Base-by-base conservation (phyloP, 225 moss, liverwort and hornwort genomes). In the Neckera pumila region DNA sequence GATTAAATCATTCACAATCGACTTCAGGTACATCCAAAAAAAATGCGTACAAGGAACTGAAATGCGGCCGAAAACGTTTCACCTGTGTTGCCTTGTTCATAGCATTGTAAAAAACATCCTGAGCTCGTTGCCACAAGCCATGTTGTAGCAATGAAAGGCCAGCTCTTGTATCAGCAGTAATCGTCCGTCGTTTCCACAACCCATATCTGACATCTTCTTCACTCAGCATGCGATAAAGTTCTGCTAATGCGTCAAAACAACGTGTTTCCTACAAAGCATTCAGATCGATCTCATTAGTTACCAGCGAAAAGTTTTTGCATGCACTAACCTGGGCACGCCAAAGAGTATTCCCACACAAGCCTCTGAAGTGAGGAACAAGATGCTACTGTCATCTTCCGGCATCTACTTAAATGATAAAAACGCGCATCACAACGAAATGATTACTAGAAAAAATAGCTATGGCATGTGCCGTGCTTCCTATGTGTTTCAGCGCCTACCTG, bases 181-280 rank as follows among this genome's bases (percentile, higher is more conserved):
- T 97, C 22, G 90, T 92, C 28, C 99, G 93, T 76, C 97, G 96
- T 88, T 99, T 99, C 99, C 99, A 99, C 79, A 99, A 89, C 57
- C 99, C 99, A 89, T 96, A 99, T 66, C 99, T 94, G 40, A 99
- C 99, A 93, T 99, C 99, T 91, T 99, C 99, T 91, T 99, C 99
- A 91, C 93, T 96, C 84, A 99, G 90, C 95, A 97, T 95, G n/a
- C 96, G 95, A 76, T 99, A 99, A 36, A 99, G 95, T 85, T 99
- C 99, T 84, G 99, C 99, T 85, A 99, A 83, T 56, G 99, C 99
- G 90, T 99, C 99, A 89, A 99, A 99, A 89, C 99, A 99, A 56
- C 99, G 97, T 76, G 99, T 99, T 88, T 99, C 99, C 94, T 93
- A 83, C 40, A 90, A 82, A 81, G 59, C 51, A 77, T 75, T 65